Evolutionary conservation across 768 basidiomycete genomes (phyloP), one percentile per base, ranked within the genome.

Genomic region (Rhizopogon vinicolor): DNA sequence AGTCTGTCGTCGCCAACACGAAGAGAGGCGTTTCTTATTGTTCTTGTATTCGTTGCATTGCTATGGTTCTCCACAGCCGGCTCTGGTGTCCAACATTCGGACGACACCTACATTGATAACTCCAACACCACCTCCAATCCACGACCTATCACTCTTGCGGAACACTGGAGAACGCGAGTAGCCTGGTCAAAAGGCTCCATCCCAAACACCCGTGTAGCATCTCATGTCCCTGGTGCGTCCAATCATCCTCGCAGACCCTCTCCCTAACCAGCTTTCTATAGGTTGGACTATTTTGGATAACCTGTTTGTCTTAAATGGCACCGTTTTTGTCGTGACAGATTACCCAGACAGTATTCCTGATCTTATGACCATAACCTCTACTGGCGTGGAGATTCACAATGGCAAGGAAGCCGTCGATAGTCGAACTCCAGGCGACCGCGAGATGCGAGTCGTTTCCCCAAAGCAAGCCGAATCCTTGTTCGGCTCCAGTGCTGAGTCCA

Each of bases 241-340:
- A 14, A 29, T 48, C 41, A 22, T 35, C 19, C 6, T 14, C 16
- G 25, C 33, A 40, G 25, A 18, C 4, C 13, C 29, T 35, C 40
- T 44, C 18, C 5, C 56, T 42, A 5, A 14, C 7, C 14, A 42
- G 40, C 2, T 9, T 33, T 44, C 5, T 35, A 28, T 64, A 93
- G 93, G 93, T 33, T 97, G 92, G 93, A 91, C 93, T 1, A 84
- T 94, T 51, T 86, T 93, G 57, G 91, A 94, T 72, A 82, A 79
- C 54, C 77, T 96, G 9, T 96, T 91, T 65, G 70, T 93, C 54
- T 74, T 84, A 62, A 91, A 93, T 60, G 91, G 91, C 44, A 86
- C 89, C 7, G 79, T 89, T 39, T 93, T 85, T 66, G 76, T 96
- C 60, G 91, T 98, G 41, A 82, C 87, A 3, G 84, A 93, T 67